phyloP scores from a whole-genome alignment of 495 filamentous ascomycete species.

The Podospora bellae-mahoneyi region DNA sequence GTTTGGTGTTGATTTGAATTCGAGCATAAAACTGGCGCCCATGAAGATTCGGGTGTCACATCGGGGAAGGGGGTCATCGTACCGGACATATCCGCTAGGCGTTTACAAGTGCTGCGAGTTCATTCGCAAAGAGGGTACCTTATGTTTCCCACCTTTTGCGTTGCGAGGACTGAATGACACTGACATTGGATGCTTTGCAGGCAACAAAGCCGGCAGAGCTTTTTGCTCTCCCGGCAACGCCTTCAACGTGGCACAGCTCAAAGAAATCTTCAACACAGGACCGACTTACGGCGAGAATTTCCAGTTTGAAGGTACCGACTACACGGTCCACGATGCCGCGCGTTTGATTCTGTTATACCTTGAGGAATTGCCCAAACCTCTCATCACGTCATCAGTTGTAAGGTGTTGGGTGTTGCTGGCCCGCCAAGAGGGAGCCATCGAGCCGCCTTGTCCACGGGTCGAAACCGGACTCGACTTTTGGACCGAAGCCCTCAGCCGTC shows the following conservation, averaged over 20 bases:
- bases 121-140: slow-evolving; percentile 24
- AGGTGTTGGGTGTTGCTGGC: slow-evolving; percentile 31
- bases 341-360: slow-evolving; percentile 29
- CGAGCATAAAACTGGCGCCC: slow-evolving; percentile 27
- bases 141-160: background rate
- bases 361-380: slow-evolving; percentile 26
- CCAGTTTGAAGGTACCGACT: slow-evolving; percentile 23
- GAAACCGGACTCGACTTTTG: slow-evolving; percentile 35
- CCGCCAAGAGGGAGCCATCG: slow-evolving; percentile 29
- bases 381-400: slow-evolving; percentile 25
- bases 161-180: background rate
- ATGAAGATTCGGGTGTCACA: slow-evolving; percentile 32
- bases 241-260: slow-evolving; percentile 26
- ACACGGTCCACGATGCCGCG: slow-evolving; percentile 30
- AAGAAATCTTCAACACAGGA: slow-evolving; percentile 21
- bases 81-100: slow-evolving; percentile 25
- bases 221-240: slow-evolving; percentile 26
- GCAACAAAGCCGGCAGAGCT: slow-evolving; percentile 17
- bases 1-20: slow-evolving; percentile 29
- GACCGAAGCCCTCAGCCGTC: slow-evolving; percentile 34
- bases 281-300: slow-evolving; percentile 29
- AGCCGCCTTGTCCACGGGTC: slow-evolving; percentile 22
- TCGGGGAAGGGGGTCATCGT: slow-evolving; percentile 27
- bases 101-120: slow-evolving; percentile 35
- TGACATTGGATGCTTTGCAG: slow-evolving; percentile 12